Evolutionary conservation across 2,329 filamentous ascomycete genomes (phyloP), one percentile per base, ranked within the genome.

Genomic region (Aspergillus quadricinctus): DNA sequence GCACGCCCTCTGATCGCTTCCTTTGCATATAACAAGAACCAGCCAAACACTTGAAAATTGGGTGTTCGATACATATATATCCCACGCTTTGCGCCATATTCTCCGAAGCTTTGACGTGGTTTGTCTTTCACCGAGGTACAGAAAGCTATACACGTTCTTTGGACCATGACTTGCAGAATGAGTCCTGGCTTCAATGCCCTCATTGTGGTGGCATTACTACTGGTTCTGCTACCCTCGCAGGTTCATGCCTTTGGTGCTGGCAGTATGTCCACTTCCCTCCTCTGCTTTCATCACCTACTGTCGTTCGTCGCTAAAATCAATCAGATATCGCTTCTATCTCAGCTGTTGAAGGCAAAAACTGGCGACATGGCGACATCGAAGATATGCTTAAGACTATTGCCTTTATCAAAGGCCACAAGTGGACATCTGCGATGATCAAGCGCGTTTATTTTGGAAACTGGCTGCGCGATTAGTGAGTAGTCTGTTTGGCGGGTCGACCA

Each of bases 361-460:
- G 78, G 78, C 78, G 78, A 56, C 78, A 80, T 79, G 78, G 78
- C 43, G 88, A 92, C 70, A 91, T 92, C 60, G 88, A 92, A 77
- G 90, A 93, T 72, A 86, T 90, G 76, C 84, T 94, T 66, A 88
- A 89, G 73, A 89, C 85, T 5, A 76, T 93, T 62, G 84, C 87
- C 29, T 92, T 90, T 66, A 81, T 93, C 56, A 82, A 88, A 61
- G 89, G 89, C 56, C 90, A 92, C 70, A 93, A 93, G 77, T 94
- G 90, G 90, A 89, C 88, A 1, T 85, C 85, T 14, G 86, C 89
- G 79, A 84, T 89, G 75, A 81, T 93, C 53, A 88, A 88, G 75
- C 82, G 89, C 54, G 87, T 87, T 29, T 93, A 92, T 75, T 93
- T 93, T 77, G 89, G 90, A 43, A 94, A 94, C 74, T 94, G 90